A percentile compares a stretch with the other conserved stretches of the same genome.
Conservation (phyloP, 2,329 filamentous ascomycete species). For the Neonectria punicea region DNA sequence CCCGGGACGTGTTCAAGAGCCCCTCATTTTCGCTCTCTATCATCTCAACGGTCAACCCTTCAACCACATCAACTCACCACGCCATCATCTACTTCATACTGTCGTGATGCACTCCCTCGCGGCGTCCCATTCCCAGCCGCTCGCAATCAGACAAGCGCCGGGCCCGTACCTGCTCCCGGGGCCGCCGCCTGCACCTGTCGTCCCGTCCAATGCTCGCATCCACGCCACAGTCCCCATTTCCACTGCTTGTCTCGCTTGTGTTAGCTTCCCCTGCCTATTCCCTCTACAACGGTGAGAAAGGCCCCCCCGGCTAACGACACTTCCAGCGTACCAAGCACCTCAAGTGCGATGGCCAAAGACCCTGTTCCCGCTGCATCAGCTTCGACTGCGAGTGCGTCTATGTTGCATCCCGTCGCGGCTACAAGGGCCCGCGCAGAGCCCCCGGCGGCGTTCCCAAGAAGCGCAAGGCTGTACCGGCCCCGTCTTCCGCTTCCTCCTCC, state of each 20-base stretch:
- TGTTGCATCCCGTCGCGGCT: slow-evolving; percentile 77
- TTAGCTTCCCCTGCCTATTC: neutral
- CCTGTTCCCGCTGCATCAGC: slow-evolving; percentile 73
- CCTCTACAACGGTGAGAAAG: neutral
- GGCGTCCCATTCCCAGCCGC: neutral
- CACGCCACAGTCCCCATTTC: neutral
- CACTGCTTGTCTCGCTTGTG: slow-evolving; percentile 1
- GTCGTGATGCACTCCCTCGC: neutral
- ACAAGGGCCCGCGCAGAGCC: slow-evolving; percentile 66
- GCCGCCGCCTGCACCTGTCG: neutral
- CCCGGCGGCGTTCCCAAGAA: slow-evolving; percentile 50
- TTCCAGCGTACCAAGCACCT: slow-evolving; percentile 71
- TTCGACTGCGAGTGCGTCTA: slow-evolving; percentile 73
- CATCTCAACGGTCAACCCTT: no score
- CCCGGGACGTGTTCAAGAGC: neutral
- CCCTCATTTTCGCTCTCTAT: neutral
- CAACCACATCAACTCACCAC: no score
- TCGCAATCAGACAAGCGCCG: neutral
- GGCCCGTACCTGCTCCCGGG: neutral
- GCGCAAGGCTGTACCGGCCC: slow-evolving; percentile 57
- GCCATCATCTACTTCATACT: no score
- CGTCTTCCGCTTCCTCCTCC: neutral
- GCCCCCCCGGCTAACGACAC: neutral
- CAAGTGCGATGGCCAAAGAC: slow-evolving; percentile 78
- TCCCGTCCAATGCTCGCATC: neutral